Evolutionary conservation across 495 filamentous ascomycete genomes (phyloP), one percentile per base, ranked within the genome.

Genomic region (Amphirosellinia nigrospora): DNA sequence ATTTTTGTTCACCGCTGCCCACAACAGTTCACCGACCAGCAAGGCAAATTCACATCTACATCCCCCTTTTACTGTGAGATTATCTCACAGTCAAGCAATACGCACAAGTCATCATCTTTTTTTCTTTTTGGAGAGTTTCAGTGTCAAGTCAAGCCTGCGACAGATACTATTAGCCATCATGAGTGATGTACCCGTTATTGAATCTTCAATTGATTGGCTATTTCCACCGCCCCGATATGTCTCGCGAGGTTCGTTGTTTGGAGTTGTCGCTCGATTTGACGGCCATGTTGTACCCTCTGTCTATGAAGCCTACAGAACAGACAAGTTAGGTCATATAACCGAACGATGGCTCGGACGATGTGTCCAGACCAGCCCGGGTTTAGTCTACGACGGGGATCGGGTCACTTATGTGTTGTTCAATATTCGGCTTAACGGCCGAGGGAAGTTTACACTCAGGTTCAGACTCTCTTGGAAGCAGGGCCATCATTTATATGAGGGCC

Each of bases 401-500:
- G 0, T 2, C 4, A 64, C 43, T n/a, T 50, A 50, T 32, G 45
- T 50, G n/a, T 64, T 16, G 43, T 64, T 64, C 11, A 34, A 48
- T 13, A 48, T 64, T 4, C 9, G 28, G 8, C 1, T 10, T 8
- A 7, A 15, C 19, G 3, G 36, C 0, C 19, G 1, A 36, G 61
- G 30, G 26, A 38, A 23, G 3, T 3, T 28, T 45, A n/a, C n/a
- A 30, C 9, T 50, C 30, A 50, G 26, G 61, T 48, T 64, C 30
- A 64, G 61, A 19, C 43, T 48, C 41, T 50, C 41, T 7, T 64
- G 61, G 61, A 64, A 1, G 16, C 19, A n/a, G 61, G 26, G 38
- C 38, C 4, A 3, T 19, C 16, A n/a, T 6, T 6, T 62, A 15
- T 62, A n/a, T 32, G 59, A 39, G 3, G 23, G 4, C 8, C 23